Evolutionary conservation across 2,329 filamentous ascomycete species (phyloP).

Genomic region (Pseudocercospora fuligena): DNA sequence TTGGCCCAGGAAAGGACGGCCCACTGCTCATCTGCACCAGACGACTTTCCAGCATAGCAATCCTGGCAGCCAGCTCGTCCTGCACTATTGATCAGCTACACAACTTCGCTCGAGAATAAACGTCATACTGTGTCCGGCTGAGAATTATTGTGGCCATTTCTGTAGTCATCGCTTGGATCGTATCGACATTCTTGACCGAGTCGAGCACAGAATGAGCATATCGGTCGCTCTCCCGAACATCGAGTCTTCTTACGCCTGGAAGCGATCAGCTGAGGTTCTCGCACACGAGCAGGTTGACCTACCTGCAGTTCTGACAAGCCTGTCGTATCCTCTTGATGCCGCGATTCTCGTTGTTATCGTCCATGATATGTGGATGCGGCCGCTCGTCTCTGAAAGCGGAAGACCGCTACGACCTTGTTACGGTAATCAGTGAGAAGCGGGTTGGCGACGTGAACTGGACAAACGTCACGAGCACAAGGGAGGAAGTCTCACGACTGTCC

Average conservation of each 20-base stretch:
- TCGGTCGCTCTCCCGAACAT: slow-evolving; percentile 12
- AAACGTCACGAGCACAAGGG: neutral
- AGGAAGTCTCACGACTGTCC: neutral
- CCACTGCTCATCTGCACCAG: slow-evolving; percentile 9
- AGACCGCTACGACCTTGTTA: neutral
- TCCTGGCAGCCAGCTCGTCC: slow-evolving; percentile 15
- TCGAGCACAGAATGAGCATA: slow-evolving; percentile 19
- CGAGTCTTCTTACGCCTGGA: slow-evolving; percentile 17
- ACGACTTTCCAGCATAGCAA: slow-evolving; percentile 17
- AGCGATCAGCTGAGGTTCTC: neutral
- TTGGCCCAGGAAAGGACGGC: neutral
- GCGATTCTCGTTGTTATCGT: neutral
- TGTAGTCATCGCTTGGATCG: slow-evolving; percentile 4
- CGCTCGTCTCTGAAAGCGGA: neutral
- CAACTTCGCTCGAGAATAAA: neutral
- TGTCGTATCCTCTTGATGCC: slow-evolving; percentile 17
- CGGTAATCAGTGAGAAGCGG: neutral
- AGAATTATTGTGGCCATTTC: slow-evolving; percentile 3
- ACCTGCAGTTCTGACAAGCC: slow-evolving; percentile 18
- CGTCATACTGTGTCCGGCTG: neutral
- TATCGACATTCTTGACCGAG: slow-evolving; percentile 16
- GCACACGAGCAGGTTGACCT: neutral
- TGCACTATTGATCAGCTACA: neutral
- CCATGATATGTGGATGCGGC: neutral
- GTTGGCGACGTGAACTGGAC: neutral